Conservation (phyloP, 345 rosid genomes). For the Tarenaya hassleriana region DNA sequence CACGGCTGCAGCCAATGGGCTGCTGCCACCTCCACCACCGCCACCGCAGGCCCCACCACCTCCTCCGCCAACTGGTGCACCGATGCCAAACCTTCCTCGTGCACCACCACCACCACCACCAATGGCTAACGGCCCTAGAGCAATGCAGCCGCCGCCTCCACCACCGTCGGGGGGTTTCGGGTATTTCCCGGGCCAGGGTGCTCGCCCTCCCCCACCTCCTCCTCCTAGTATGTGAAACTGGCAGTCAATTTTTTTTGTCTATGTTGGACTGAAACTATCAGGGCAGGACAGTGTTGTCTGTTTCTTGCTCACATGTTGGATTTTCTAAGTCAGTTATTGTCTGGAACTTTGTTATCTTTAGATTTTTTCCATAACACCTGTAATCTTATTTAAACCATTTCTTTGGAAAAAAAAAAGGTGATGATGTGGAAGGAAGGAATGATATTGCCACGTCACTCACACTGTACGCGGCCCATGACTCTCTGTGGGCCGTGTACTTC, state of each 20-base stretch:
- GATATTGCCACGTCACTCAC: slow-evolving; percentile 3
- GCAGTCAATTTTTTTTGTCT: no score
- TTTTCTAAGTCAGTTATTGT: no score
- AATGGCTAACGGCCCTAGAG: slow-evolving; percentile 62
- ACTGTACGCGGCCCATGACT: no score
- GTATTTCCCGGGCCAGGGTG: slow-evolving; percentile 14
- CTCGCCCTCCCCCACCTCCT: slow-evolving; percentile 2
- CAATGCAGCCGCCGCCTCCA: slow-evolving; percentile 72
- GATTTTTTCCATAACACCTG: no score
- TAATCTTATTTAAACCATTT: no score
- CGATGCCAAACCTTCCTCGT: no score
- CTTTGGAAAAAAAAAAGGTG: no score
- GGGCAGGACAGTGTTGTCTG: slow-evolving; percentile 1
- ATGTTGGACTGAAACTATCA: slow-evolving; percentile 6
- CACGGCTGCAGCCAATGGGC: slow-evolving; percentile 53
- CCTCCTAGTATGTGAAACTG: slow-evolving; percentile 27
- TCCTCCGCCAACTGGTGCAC: slow-evolving; percentile 57
- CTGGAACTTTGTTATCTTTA: no score
- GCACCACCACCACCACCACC: slow-evolving; percentile 88
- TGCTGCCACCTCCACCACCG: slow-evolving; percentile 64
- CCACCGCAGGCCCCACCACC: slow-evolving; percentile 63
- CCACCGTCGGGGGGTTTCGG: slow-evolving; percentile 72
- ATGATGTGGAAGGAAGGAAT: no score
- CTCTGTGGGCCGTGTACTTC: no score
- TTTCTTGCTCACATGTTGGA: no score